Evolutionary conservation across 2,329 filamentous ascomycete genomes (phyloP).

Genomic region (Neofusicoccum laricinum): DNA sequence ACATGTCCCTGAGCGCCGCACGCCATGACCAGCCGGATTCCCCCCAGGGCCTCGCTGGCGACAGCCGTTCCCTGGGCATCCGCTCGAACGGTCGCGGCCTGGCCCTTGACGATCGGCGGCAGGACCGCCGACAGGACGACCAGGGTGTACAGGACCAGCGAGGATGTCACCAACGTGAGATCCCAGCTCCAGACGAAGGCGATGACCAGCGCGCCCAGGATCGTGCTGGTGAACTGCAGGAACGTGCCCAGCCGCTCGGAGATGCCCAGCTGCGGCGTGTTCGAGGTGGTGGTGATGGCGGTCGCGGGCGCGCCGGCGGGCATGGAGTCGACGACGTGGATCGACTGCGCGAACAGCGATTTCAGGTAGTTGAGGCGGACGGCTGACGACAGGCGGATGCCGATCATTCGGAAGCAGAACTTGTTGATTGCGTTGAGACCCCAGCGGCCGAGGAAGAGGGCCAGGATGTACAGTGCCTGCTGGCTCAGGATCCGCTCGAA

Average conservation of each 20-base stretch:
- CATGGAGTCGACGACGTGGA: constrained; percentile 49
- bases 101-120: neutral
- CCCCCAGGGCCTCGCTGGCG: neutral
- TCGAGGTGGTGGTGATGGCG: constrained; percentile 52
- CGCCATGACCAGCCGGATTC: neutral
- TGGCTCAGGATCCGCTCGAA: neutral
- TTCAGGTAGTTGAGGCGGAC: constrained; percentile 50
- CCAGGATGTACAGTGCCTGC: constrained; percentile 28
- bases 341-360: constrained; percentile 49
- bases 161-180: constrained; percentile 51
- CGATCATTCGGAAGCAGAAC: constrained; percentile 49
- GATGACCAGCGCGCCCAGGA: constrained; percentile 48
- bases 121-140: constrained; percentile 22
- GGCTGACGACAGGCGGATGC: constrained; percentile 50
- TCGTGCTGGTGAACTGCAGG: constrained; percentile 40
- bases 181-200: constrained; percentile 53
- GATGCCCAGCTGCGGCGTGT: constrained; percentile 54
- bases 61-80: neutral
- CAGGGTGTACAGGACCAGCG: constrained; percentile 33
- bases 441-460: constrained; percentile 37
- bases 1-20: neutral
- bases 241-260: constrained; percentile 50
- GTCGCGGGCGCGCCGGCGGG: constrained; percentile 51
- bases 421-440: constrained; percentile 26
- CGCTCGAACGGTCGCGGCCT: neutral